Conservation (phyloP, 441 rosid genomes). For the Populus hybrid region DNA sequence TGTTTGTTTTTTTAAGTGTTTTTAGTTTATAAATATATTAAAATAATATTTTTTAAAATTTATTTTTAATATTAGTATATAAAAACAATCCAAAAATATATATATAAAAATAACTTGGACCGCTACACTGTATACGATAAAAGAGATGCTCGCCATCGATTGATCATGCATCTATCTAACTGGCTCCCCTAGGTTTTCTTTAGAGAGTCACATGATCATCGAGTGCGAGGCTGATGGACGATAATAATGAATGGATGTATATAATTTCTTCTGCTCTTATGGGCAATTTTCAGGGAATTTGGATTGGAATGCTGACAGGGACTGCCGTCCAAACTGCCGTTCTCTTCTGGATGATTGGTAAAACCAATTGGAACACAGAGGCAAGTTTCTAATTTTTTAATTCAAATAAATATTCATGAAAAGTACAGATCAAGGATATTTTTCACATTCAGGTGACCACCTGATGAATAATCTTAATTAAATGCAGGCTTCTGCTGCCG, state of each 20-base stretch:
- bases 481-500: neutral
- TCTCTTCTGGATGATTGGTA: conserved; percentile 35
- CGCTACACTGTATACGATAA: too few relatives aligned
- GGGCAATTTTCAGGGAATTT: conserved; percentile 40
- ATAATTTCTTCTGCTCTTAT: neutral
- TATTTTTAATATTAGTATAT: too few relatives aligned
- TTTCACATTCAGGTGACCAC: neutral
- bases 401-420: neutral
- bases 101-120: too few relatives aligned
- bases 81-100: too few relatives aligned
- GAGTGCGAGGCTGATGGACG: neutral
- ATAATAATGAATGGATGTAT: neutral
- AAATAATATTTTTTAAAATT: too few relatives aligned
- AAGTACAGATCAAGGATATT: neutral
- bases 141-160: neutral
- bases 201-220: neutral
- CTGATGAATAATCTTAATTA: neutral
- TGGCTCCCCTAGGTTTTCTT: neutral
- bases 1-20: too few relatives aligned
- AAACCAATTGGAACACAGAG: conserved; percentile 58
- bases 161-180: neutral
- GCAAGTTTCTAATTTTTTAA: conserved; percentile 12
- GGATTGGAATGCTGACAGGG: conserved; percentile 55
- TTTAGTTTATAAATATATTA: too few relatives aligned
- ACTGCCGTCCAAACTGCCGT: conserved; percentile 37